A percentile compares a stretch with the other conserved stretches of the same genome.
phyloP scores from a whole-genome alignment of 2,329 filamentous ascomycete genomes.

The Phyllosticta paracitricarpa region DNA sequence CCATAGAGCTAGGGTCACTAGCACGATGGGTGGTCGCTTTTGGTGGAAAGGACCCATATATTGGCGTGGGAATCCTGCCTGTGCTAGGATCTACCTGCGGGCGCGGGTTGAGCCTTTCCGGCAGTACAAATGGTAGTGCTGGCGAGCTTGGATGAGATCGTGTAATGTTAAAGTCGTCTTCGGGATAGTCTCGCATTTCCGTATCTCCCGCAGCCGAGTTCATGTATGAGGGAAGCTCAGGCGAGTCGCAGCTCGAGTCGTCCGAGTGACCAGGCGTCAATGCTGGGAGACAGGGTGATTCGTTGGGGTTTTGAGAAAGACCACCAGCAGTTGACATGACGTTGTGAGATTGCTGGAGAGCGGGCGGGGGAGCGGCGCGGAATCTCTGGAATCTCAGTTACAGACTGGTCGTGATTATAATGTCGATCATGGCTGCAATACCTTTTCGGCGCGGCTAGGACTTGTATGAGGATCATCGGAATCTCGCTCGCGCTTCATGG shows the following conservation, averaged over 20 bases:
- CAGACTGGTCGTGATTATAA: too few species aligned
- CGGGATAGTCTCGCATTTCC: conserved; percentile 24
- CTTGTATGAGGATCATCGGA: background rate
- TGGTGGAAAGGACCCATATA: conserved; percentile 26
- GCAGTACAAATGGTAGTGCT: conserved; percentile 21
- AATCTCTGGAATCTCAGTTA: conserved; percentile 1
- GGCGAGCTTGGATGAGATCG: conserved; percentile 28
- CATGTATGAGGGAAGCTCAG: conserved; percentile 19
- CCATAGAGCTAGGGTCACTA: background rate
- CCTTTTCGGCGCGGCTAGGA: background rate
- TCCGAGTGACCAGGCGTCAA: conserved; percentile 24
- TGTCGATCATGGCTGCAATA: background rate
- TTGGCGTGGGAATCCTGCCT: conserved; percentile 30
- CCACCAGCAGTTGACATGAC: conserved; percentile 16
- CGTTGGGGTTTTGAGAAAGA: conserved; percentile 20
- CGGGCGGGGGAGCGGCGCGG: background rate
- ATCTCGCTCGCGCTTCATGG: conserved; percentile 5
- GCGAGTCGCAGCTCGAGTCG: conserved; percentile 17
- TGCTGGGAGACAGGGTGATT: conserved; percentile 16
- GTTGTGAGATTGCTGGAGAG: conserved; percentile 15
- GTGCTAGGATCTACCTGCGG: conserved; percentile 15
- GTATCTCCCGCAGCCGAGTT: conserved; percentile 23
- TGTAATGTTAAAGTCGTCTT: conserved; percentile 22
- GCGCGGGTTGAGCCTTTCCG: conserved; percentile 24
- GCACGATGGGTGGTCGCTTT: conserved; percentile 1